Base-by-base conservation (phyloP, 1,284 basidiomycete species). In the Microbotryum scabiosae region DNA sequence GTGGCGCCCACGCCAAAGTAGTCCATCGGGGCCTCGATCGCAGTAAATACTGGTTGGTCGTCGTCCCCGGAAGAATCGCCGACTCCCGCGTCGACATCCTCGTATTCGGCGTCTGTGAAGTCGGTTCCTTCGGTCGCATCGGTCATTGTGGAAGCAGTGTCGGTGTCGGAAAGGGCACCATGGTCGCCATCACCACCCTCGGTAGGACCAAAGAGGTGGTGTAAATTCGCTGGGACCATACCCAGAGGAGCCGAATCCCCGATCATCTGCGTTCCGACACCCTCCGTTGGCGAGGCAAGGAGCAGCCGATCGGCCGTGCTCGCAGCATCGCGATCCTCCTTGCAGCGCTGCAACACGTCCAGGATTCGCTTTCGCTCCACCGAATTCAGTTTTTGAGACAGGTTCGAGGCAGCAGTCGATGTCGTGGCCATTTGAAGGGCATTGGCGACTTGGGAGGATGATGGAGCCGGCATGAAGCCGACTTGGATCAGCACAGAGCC, bases 211-310 rank as follows among this genome's bases (percentile, higher is more conserved):
- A 26, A n/a, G 46, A 30, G 56, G 21, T 9, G 53, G 36, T 20
- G 57, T 26, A 12, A 56, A 16, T 28, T 53, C 45, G n/a, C 62
- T 53, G 32, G 36, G 36, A 41, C 36, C 36, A 41, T 41, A 12
- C 36, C 36, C 36, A 65, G 60, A 6, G 62, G 64, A 3, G 56
- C 30, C 1, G 45, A 41, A n/a, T 64, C 61, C 51, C 32, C 54
- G 25, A 58, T 55, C 7, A 54, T 58, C 4, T 59, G 50, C 16
- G 90, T 94, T 54, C 90, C 91, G 44, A 94, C 85, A 20, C 90
- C 88, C 76, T 88, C 84, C 21, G 90, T 89, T 89, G 90, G 88
- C 0, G 86, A 85, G 55, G 85, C 86, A 18, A 86, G 82, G 14
- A 90, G 77, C 12, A 83, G 84, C 0, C 82, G 71, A 32, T 71